Percentiles rank a stretch among this genome's conserved stretches.
Conservation (phyloP, 345 rosid species). For the Aquilaria yunnanensis region DNA sequence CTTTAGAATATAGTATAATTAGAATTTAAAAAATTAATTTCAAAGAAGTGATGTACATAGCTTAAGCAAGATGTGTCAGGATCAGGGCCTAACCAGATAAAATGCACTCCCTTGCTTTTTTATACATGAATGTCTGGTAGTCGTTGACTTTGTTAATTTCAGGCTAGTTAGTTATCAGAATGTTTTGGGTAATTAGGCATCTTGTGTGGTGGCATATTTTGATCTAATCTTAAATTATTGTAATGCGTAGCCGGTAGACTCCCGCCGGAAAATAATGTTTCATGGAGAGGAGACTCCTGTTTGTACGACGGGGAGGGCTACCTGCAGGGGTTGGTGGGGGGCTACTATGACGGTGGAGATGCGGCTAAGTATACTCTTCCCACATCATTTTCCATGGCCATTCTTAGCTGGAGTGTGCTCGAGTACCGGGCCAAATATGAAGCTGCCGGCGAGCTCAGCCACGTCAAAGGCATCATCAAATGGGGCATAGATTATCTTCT, state of each 20-base stretch:
- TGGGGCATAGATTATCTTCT: conserved; percentile 95
- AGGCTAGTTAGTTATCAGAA: no score
- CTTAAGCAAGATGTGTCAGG: no score
- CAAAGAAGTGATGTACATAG: no score
- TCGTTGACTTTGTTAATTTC: no score
- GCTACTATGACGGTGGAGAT: conserved; percentile 94
- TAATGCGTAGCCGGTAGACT: neutral
- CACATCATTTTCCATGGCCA: conserved; percentile 80
- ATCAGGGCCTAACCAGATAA: no score
- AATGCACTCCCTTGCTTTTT: no score
- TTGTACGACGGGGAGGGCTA: neutral
- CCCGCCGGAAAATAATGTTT: neutral
- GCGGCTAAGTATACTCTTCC: conserved; percentile 92
- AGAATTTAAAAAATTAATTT: no score
- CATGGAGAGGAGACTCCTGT: conserved; percentile 3
- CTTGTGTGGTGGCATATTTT: no score
- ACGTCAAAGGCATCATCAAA: conserved; percentile 81
- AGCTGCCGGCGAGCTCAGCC: conserved; percentile 87
- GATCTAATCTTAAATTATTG: neutral
- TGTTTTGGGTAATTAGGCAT: no score
- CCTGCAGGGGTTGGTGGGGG: conserved; percentile 71
- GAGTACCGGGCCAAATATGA: conserved; percentile 91
- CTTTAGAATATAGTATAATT: no score
- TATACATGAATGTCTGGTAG: no score
- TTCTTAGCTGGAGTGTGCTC: conserved; percentile 98